A percentile compares a stretch with the other conserved stretches of the same genome.
Conservation (phyloP, 139 green algal genomes). For the Chlamydomonas sphaeroides region DNA sequence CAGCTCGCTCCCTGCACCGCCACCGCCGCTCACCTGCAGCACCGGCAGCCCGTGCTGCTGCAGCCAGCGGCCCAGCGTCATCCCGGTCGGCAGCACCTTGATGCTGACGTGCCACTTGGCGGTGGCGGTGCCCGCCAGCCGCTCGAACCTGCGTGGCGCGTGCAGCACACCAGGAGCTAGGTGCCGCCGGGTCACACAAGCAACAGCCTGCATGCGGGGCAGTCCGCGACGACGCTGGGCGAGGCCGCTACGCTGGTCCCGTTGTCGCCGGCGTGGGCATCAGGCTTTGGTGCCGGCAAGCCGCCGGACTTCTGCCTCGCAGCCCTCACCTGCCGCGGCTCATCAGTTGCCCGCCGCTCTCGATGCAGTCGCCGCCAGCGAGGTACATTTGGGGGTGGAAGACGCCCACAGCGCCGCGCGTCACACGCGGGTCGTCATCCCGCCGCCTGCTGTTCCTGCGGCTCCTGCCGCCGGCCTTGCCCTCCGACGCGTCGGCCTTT, state of each 20-base stretch:
- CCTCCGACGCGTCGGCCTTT: neutral
- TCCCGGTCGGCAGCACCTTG: slow-evolving; percentile 17
- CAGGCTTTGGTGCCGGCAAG: too few relatives aligned
- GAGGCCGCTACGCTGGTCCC: too few relatives aligned
- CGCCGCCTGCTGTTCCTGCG: too few relatives aligned
- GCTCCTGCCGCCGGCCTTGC: too few relatives aligned
- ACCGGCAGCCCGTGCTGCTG: slow-evolving; percentile 32
- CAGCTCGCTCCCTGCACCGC: too few relatives aligned
- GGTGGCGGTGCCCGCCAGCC: slow-evolving; percentile 18
- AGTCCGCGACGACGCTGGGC: too few relatives aligned
- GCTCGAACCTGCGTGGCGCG: slow-evolving; percentile 10
- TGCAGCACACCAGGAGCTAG: too few relatives aligned
- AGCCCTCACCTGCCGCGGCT: slow-evolving; percentile 9
- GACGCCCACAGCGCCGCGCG: neutral
- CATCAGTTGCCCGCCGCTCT: slow-evolving; percentile 1
- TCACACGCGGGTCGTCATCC: neutral
- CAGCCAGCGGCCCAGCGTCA: slow-evolving; percentile 27
- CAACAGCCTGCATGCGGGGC: too few relatives aligned
- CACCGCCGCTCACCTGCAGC: slow-evolving; percentile 13
- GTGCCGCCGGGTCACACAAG: too few relatives aligned
- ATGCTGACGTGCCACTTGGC: slow-evolving; percentile 45
- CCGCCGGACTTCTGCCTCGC: neutral
- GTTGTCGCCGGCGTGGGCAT: too few relatives aligned
- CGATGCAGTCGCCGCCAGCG: slow-evolving; percentile 17
- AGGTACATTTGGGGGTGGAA: slow-evolving; percentile 25